phyloP scores from a whole-genome alignment of 2,329 filamentous ascomycete genomes.

The Elsinoe perseae region DNA sequence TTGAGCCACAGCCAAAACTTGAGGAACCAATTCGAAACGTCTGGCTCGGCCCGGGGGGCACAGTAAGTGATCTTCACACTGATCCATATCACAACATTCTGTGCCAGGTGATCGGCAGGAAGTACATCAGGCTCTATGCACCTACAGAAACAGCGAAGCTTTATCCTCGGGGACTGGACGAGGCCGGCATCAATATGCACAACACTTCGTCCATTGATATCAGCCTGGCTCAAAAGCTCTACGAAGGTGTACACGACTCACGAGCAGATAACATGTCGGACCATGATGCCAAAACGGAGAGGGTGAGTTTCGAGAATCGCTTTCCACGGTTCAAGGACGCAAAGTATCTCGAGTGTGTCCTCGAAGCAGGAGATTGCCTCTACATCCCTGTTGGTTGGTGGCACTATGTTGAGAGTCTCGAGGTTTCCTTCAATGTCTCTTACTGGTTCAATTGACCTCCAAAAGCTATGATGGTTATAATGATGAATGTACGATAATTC shows the following conservation, averaged over 20 bases:
- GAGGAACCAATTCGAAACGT: slow-evolving; percentile 68
- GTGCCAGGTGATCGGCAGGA: slow-evolving; percentile 78
- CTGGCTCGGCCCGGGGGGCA: slow-evolving; percentile 83
- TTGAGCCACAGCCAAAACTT: slow-evolving; percentile 45
- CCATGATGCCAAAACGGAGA: slow-evolving; percentile 22
- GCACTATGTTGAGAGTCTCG: slow-evolving; percentile 88
- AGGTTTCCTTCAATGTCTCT: slow-evolving; percentile 84
- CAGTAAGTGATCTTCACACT: slow-evolving; percentile 87
- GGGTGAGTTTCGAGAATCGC: slow-evolving; percentile 24
- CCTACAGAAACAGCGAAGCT: slow-evolving; percentile 54
- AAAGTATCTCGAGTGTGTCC: slow-evolving; percentile 65
- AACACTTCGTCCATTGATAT: slow-evolving; percentile 82
- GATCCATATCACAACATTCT: slow-evolving; percentile 92
- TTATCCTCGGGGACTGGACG: slow-evolving; percentile 55
- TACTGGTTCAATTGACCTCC: slow-evolving; percentile 76
- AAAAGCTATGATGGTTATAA: not conserved
- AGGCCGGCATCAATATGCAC: slow-evolving; percentile 72
- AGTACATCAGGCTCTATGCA: slow-evolving; percentile 84
- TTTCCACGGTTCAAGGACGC: slow-evolving; percentile 53
- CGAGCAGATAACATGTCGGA: slow-evolving; percentile 1
- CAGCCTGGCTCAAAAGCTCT: slow-evolving; percentile 20
- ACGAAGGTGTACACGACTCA: slow-evolving; percentile 18
- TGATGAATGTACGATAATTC: not conserved
- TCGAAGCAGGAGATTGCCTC: slow-evolving; percentile 73
- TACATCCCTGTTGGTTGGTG: slow-evolving; percentile 95